phyloP scores from a whole-genome alignment of 257 asterid genomes.

The Fraxinus excelsior region DNA sequence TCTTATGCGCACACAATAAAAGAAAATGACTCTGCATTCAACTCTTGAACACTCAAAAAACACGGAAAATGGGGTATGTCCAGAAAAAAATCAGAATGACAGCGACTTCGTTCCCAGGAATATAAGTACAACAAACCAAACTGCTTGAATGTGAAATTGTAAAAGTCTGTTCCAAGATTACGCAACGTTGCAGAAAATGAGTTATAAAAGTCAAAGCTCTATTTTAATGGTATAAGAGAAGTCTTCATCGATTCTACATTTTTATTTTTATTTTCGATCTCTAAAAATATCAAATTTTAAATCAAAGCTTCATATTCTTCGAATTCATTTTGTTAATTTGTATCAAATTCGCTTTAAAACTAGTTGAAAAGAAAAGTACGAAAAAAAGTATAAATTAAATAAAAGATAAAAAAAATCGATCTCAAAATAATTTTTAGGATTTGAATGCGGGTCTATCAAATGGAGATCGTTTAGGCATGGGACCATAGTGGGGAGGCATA shows the following conservation, averaged over 20 bases:
- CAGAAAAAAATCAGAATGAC: constrained; percentile 12
- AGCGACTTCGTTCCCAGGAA: constrained; percentile 20
- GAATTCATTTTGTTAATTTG: too few relatives aligned
- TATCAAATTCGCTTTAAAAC: too few relatives aligned
- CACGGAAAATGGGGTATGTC: constrained; percentile 41
- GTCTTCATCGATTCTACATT: not conserved
- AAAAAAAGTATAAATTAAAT: too few relatives aligned
- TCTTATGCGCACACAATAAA: not conserved
- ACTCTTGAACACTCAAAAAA: constrained; percentile 12
- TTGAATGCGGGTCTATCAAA: too few relatives aligned
- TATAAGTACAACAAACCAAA: constrained; percentile 2
- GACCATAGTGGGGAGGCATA: too few relatives aligned
- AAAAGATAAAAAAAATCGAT: too few relatives aligned
- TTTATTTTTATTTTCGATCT: too few relatives aligned
- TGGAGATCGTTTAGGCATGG: too few relatives aligned
- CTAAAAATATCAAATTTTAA: too few relatives aligned
- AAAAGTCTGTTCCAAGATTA: not conserved
- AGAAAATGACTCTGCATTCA: not conserved
- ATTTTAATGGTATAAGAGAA: constrained; percentile 3
- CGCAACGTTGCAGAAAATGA: constrained; percentile 22
- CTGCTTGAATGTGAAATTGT: not conserved
- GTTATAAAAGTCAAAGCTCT: not conserved
- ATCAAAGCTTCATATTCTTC: too few relatives aligned
- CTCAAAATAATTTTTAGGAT: too few relatives aligned
- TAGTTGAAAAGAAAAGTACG: too few relatives aligned